Conservation (phyloP, 2,329 filamentous ascomycete genomes). For the Apiospora saccharicola region DNA sequence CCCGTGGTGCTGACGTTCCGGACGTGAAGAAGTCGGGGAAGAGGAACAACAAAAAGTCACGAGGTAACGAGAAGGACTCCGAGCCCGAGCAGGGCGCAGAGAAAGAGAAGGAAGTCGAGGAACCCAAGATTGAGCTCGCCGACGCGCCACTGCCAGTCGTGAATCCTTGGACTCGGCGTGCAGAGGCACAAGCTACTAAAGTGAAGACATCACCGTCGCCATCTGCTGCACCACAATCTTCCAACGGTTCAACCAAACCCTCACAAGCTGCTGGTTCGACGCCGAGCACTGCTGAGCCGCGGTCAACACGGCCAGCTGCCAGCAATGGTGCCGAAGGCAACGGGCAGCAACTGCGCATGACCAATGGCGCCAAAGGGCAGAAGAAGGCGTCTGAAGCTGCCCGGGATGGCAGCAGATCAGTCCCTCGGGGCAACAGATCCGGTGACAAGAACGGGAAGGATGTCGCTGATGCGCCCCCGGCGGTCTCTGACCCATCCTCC, state of each 20-base stretch:
- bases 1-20: conserved; percentile 72
- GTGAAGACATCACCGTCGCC: conserved; percentile 44
- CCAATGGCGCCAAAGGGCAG: conserved; percentile 47
- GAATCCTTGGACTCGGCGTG: conserved; percentile 87
- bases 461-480: conserved; percentile 55
- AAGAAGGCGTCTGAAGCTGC: conserved; percentile 52
- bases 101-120: conserved; percentile 66
- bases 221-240: conserved; percentile 32
- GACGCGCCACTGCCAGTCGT: conserved; percentile 84
- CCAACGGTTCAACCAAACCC: conserved; percentile 30
- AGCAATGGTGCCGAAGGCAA: conserved; percentile 22
- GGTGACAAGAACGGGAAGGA: conserved; percentile 52
- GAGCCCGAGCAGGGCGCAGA: conserved; percentile 58
- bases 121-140: conserved; percentile 70
- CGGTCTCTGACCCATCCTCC: conserved; percentile 77
- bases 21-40: conserved; percentile 69
- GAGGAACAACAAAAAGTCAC: conserved; percentile 63
- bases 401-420: conserved; percentile 49
- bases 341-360: conserved; percentile 11
- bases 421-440: conserved; percentile 53
- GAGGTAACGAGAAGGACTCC: conserved; percentile 58
- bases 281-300: conserved; percentile 31
- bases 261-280: not conserved
- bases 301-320: conserved; percentile 24
- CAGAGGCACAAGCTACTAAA: conserved; percentile 65